Evolutionary conservation across 805 yeast species (phyloP).

Genomic region (Sugiyamaella qingdaonensis): DNA sequence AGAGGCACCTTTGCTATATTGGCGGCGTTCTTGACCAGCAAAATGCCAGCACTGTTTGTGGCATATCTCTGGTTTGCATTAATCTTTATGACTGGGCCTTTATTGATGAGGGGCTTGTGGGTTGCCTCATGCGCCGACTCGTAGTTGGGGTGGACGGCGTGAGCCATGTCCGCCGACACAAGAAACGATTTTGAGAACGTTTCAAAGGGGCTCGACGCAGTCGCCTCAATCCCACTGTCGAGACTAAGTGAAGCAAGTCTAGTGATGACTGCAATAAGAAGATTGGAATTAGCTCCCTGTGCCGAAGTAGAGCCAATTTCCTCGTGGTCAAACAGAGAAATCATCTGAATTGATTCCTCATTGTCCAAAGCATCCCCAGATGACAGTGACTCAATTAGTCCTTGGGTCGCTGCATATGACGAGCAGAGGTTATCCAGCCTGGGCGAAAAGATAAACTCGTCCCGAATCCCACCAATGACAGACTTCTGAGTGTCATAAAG

Average conservation of each 20-base stretch:
- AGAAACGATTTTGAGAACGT: constrained; percentile 63
- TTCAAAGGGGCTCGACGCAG: constrained; percentile 23
- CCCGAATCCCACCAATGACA: constrained; percentile 78
- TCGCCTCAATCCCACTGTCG: constrained; percentile 33
- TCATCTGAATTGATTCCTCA: constrained; percentile 60
- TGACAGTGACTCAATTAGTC: constrained; percentile 49
- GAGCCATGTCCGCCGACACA: constrained; percentile 93
- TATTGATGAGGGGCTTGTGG: constrained; percentile 77
- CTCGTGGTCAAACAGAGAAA: constrained; percentile 91
- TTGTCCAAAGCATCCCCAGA: constrained; percentile 38
- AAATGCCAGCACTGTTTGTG: constrained; percentile 87
- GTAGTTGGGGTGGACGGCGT: constrained; percentile 95
- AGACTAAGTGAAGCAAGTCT: constrained; percentile 54
- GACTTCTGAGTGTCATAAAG: constrained; percentile 83
- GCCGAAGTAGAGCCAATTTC: constrained; percentile 94
- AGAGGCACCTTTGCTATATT: constrained; percentile 67
- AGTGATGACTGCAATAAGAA: constrained; percentile 71
- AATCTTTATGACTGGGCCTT: constrained; percentile 88
- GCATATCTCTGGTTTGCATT: constrained; percentile 95
- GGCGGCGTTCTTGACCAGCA: constrained; percentile 69
- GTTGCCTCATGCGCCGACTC: constrained; percentile 65
- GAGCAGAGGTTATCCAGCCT: constrained; percentile 88
- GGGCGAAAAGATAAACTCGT: constrained; percentile 88
- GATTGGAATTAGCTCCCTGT: constrained; percentile 94
- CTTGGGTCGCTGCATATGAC: constrained; percentile 74